These are phyloP conservation scores for Ophiostoma triangulosporum DNA, from an alignment of 2,329 filamentous ascomycete species.

Conservation along the genomic window DNA sequence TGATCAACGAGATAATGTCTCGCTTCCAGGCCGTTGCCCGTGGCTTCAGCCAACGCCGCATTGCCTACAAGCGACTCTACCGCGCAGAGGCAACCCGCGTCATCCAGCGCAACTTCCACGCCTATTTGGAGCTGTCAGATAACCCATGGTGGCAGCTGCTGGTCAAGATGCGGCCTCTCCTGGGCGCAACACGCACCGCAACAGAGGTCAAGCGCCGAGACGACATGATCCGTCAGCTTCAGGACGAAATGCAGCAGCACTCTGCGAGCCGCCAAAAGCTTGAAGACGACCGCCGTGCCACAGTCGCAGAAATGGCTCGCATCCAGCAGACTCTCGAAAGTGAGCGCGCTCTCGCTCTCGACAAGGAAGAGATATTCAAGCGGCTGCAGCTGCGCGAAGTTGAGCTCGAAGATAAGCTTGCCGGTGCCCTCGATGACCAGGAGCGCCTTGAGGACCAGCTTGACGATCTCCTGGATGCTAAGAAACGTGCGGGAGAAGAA, in stretches of 20 bases:
- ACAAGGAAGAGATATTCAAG: constrained; percentile 99
- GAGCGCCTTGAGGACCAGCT: constrained; percentile 88
- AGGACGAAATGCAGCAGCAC: constrained; percentile 70
- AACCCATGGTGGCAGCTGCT: constrained; percentile 98
- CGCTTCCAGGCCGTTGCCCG: constrained; percentile 85
- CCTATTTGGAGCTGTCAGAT: constrained; percentile 77
- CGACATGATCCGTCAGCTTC: constrained; percentile 79
- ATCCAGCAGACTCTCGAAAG: constrained; percentile 93
- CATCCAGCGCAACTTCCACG: constrained; percentile 85
- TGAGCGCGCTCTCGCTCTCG: constrained; percentile 83
- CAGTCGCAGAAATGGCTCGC: constrained; percentile 73
- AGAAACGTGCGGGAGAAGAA: constrained; percentile 77
- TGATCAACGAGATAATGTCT: constrained; percentile 89
- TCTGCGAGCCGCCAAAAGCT: constrained; percentile 60
- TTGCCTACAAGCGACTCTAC: constrained; percentile 87
- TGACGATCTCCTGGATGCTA: constrained; percentile 75
- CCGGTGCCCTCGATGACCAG: constrained; percentile 85
- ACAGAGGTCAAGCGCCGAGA: constrained; percentile 92
- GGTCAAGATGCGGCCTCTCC: constrained; percentile 83
- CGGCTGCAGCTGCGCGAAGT: constrained; percentile 83
- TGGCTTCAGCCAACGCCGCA: constrained; percentile 76
- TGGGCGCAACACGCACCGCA: constrained; percentile 83
- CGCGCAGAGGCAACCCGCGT: constrained; percentile 88
- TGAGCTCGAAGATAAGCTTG: constrained; percentile 84
- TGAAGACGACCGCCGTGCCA: constrained; percentile 81